These are phyloP conservation scores for Dipteronia sinensis DNA, from an alignment of 345 rosid genomes.

Conservation along the genomic window DNA sequence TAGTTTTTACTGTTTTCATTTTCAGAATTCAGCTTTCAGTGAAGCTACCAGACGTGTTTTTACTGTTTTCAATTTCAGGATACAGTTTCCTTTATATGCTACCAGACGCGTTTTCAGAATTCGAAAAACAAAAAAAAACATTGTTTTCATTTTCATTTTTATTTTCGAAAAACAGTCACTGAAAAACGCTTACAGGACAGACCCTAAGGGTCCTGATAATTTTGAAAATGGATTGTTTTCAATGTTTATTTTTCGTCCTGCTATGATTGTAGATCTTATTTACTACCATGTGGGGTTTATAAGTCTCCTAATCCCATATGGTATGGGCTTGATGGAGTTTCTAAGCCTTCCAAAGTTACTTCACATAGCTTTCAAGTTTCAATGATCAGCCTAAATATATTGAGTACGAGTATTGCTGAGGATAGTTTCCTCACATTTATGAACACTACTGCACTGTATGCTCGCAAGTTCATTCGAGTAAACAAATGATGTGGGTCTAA, in stretches of 20 bases:
- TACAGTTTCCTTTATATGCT: too few relatives aligned
- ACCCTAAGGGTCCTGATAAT: neutral
- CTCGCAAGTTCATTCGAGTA: neutral
- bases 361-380: neutral
- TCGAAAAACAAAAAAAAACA: too few relatives aligned
- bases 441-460: neutral
- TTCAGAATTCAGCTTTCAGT: too few relatives aligned
- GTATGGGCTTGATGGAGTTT: neutral
- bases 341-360: neutral
- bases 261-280: neutral
- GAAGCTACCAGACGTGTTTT: too few relatives aligned
- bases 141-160: too few relatives aligned
- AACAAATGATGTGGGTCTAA: neutral
- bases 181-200: too few relatives aligned
- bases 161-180: too few relatives aligned
- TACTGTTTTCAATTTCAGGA: too few relatives aligned
- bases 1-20: too few relatives aligned
- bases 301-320: neutral
- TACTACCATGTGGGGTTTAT: neutral
- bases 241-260: too few relatives aligned
- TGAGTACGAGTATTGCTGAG: neutral
- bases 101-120: too few relatives aligned
- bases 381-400: neutral
- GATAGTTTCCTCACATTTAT: neutral
- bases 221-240: neutral